Percentiles rank a stretch among this genome's conserved stretches.
Evolutionary conservation across 768 basidiomycete genomes (phyloP).

Genomic region (Stropharia rugosoannulata): DNA sequence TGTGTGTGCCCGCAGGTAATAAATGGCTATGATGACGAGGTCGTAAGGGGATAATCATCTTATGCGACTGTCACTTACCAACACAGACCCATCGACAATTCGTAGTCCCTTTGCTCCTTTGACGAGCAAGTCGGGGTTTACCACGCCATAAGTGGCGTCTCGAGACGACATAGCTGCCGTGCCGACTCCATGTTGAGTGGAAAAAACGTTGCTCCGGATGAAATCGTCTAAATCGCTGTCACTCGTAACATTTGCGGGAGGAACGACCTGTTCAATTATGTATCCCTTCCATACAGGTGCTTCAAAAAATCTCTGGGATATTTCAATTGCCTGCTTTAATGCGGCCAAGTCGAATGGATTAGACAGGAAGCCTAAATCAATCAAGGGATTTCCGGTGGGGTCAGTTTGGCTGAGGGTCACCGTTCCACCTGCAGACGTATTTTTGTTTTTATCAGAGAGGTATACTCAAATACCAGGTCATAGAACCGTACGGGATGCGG

Average conservation of each 20-base stretch:
- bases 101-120: conserved; percentile 27
- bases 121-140: conserved; percentile 29
- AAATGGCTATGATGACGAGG: background rate
- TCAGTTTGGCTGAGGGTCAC: background rate
- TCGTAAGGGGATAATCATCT: background rate
- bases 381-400: conserved; percentile 2
- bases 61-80: conserved; percentile 19
- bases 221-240: conserved; percentile 23
- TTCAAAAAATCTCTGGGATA: conserved; percentile 8
- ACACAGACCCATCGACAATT: conserved; percentile 33
- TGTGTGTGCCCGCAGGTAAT: conserved; percentile 5
- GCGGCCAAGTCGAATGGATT: conserved; percentile 9
- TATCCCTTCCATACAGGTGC: conserved; percentile 18
- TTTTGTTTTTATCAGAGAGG: background rate
- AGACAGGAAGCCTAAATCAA: conserved; percentile 9
- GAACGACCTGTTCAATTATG: conserved; percentile 11
- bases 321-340: conserved; percentile 17
- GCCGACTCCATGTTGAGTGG: conserved; percentile 28
- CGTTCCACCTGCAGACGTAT: background rate
- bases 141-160: conserved; percentile 25
- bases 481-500: conserved; percentile 1
- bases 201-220: conserved; percentile 13
- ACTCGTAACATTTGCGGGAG: conserved; percentile 6
- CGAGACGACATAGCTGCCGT: conserved; percentile 26
- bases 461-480: too few relatives aligned